A percentile compares a stretch with the other conserved stretches of the same genome.
These are phyloP conservation scores for Hippophae rhamnoides DNA, from an alignment of 306 rosid genomes.

Conservation along the genomic window DNA sequence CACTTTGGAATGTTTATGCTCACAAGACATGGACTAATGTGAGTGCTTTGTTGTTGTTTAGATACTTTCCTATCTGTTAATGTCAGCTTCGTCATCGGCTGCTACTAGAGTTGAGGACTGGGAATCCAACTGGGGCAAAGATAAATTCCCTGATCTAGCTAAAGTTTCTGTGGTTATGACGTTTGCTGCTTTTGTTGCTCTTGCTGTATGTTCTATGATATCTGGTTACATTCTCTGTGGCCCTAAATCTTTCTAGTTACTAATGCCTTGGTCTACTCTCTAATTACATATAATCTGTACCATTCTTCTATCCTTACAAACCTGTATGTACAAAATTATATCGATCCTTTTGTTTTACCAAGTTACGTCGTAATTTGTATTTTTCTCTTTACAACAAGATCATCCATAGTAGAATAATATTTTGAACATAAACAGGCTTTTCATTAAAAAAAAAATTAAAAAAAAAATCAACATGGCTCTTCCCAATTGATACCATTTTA, in stretches of 20 bases:
- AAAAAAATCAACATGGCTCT: too few relatives aligned
- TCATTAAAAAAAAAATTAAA: too few relatives aligned
- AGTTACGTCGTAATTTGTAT: too few relatives aligned
- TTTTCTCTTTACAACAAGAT: too few relatives aligned
- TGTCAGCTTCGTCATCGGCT: conserved; percentile 82
- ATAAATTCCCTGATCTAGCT: conserved; percentile 72
- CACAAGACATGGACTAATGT: not conserved
- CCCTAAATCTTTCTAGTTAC: conserved; percentile 30
- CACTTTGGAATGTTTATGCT: too few relatives aligned
- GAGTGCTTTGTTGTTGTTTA: conserved; percentile 23
- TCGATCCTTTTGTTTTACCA: too few relatives aligned
- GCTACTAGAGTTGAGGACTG: conserved; percentile 75
- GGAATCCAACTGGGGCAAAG: conserved; percentile 79
- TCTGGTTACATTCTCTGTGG: conserved; percentile 55
- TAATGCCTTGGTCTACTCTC: not conserved
- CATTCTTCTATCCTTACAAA: too few relatives aligned
- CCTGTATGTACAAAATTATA: too few relatives aligned
- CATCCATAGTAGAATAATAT: too few relatives aligned
- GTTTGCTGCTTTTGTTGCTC: conserved; percentile 56
- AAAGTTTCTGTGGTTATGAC: conserved; percentile 58
- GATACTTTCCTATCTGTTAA: conserved; percentile 70
- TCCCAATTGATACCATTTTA: too few relatives aligned
- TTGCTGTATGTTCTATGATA: conserved; percentile 61
- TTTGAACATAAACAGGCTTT: too few relatives aligned
- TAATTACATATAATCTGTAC: not conserved